Evolutionary conservation across 192 early-diverging fungal species (phyloP).

Genomic region (Coemansia sp.): DNA sequence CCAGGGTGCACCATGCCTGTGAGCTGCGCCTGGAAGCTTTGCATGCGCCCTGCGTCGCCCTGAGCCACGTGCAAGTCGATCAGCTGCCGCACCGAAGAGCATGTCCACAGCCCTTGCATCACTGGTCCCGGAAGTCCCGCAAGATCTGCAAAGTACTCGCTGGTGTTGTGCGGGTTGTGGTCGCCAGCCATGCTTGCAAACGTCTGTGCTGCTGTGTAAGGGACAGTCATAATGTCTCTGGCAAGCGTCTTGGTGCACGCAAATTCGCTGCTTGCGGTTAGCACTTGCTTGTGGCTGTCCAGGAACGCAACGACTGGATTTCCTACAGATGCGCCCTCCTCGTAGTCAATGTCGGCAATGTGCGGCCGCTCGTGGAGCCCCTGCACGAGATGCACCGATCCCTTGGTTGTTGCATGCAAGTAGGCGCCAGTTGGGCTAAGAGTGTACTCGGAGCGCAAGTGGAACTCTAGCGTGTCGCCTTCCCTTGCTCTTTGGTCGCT

Average conservation of each 20-base stretch:
- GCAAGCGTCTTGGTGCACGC: background rate
- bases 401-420: constrained; percentile 67
- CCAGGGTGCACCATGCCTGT: constrained; percentile 80
- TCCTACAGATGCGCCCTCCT: constrained; percentile 64
- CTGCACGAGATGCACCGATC: constrained; percentile 62
- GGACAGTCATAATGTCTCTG: background rate
- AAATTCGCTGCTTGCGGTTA: no score
- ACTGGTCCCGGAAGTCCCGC: constrained; percentile 84
- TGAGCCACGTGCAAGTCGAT: constrained; percentile 87
- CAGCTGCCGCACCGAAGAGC: constrained; percentile 84
- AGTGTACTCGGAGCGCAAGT: constrained; percentile 68
- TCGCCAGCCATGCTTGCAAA: constrained; percentile 62
- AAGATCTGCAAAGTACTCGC: constrained; percentile 85
- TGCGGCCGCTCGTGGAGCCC: constrained; percentile 67
- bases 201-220: background rate
- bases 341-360: constrained; percentile 75
- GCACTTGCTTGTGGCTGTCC: constrained; percentile 22
- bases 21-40: constrained; percentile 73
- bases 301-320: constrained; percentile 86
- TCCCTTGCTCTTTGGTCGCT: constrained; percentile 11
- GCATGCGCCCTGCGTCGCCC: constrained; percentile 80
- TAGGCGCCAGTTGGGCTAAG: constrained; percentile 61
- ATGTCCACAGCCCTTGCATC: constrained; percentile 88
- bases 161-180: constrained; percentile 91
- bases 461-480: constrained; percentile 71